Evolutionary conservation across 202 grass and related monocot genomes (phyloP), one percentile per base, ranked within the genome.

Genomic region (Setaria italica): DNA sequence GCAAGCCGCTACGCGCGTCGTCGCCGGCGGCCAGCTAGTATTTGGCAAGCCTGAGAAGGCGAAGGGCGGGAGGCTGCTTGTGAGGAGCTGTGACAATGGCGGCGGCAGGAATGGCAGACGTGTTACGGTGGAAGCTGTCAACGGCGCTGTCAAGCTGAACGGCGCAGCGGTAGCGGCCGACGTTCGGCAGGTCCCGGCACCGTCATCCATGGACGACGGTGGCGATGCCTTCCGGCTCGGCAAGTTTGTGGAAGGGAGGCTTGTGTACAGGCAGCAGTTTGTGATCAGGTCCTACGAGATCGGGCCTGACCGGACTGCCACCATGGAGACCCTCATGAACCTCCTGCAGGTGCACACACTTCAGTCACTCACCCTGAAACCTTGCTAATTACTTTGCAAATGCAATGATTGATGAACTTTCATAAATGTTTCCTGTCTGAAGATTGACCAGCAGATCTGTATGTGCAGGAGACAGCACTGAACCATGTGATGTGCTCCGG

Each of bases 401-500:
- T 63, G 7, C 20, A 48, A 17, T 32, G 2, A 72, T 32, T 16
- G 12, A 60, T 62, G 3, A 1, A 43, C 8, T 7, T 19, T 43
- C 15, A 10, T 11, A 21, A 46, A 9, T 19, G 8, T 32, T 32
- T 2, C 39, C 25, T 85, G 60, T 45, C 70, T 82, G 25, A 84
- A 55, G 60, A 56, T 84, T 84, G 0, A 6, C 35, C 34, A 2
- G 6, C 39, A 43, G 53, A 76, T 33, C 5, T 59, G 15, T 39
- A 35, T 60, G 13, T 47, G 70, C 81, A 91, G 85, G 85, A 91
- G 77, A 88, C 85, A 34, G 85, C 85, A 9, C 77, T 88, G 55
- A 91, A 91, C 71, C 85, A 91, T 85, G 89, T 91, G 20, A 91
- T 87, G 89, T 88, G 89, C 77, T 91, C 89, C 50, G 89, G 85